Conservation (phyloP, 225 moss, liverwort and hornwort genomes). For the Rhytidiadelphus loreus region DNA sequence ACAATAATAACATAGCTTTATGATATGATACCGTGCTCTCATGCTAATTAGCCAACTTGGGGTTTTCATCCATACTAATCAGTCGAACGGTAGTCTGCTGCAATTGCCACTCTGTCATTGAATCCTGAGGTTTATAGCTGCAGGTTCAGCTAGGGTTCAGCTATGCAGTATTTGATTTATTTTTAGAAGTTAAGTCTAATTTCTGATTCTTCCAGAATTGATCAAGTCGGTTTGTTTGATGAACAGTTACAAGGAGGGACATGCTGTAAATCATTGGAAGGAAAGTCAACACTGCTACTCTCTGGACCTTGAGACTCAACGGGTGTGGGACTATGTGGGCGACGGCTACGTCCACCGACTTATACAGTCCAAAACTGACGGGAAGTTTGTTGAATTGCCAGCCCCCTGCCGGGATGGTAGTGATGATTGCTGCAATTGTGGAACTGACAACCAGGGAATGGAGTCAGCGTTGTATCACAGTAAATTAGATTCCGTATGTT, state of each 20-base stretch:
- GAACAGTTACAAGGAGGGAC: conserved; percentile 80
- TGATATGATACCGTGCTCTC: background rate
- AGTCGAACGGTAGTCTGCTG: background rate
- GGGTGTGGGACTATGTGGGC: conserved; percentile 98
- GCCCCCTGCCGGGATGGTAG: conserved; percentile 89
- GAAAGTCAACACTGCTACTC: conserved; percentile 94
- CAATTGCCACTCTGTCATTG: background rate
- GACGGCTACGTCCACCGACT: conserved; percentile 96
- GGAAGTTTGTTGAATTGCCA: conserved; percentile 89
- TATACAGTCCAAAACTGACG: conserved; percentile 93
- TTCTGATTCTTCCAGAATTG: background rate
- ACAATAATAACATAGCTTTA: background rate
- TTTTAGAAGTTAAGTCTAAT: background rate
- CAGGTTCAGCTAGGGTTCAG: background rate
- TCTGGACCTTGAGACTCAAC: conserved; percentile 89
- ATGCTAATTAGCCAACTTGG: background rate
- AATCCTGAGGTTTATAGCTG: background rate
- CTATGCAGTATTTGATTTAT: background rate
- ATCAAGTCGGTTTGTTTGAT: background rate
- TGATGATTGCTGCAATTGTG: conserved; percentile 93
- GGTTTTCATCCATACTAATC: background rate
- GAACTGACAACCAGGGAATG: conserved; percentile 60
- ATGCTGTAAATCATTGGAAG: conserved; percentile 96
- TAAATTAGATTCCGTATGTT: conserved; percentile 80
- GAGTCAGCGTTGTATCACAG: conserved; percentile 77